Percentiles rank a stretch among this genome's conserved stretches.
phyloP scores from a whole-genome alignment of 164 flowering plant genomes.

The Tetrastigma voinierianum region DNA sequence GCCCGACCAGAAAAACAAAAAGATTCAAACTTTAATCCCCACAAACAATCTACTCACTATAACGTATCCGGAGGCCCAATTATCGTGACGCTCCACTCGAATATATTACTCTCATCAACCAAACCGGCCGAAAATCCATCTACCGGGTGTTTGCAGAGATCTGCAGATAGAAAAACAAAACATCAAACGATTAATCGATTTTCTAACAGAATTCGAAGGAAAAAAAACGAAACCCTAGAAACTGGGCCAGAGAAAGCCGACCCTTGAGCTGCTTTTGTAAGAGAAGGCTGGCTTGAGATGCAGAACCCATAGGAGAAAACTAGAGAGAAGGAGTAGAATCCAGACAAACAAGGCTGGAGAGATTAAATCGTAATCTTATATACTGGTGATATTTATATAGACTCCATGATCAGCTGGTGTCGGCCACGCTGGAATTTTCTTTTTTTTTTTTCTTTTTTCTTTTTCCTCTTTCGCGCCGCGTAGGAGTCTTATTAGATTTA shows the following conservation, averaged over 20 bases:
- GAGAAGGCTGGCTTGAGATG: slow-evolving; percentile 72
- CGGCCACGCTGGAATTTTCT: no score
- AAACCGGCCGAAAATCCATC: slow-evolving; percentile 83
- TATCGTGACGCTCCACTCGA: slow-evolving; percentile 78
- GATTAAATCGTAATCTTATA: no score
- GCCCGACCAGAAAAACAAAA: no score
- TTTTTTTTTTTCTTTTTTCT: no score
- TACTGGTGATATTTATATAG: no score
- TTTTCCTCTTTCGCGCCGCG: no score
- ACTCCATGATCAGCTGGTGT: no score
- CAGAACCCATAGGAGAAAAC: slow-evolving; percentile 26
- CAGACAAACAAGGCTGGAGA: slow-evolving; percentile 6
- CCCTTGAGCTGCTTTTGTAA: slow-evolving; percentile 80
- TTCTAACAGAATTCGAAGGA: not conserved
- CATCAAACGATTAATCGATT: not conserved
- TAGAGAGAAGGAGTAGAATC: slow-evolving; percentile 3
- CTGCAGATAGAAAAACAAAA: not conserved
- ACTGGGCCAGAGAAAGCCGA: slow-evolving; percentile 1
- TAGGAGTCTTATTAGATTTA: no score
- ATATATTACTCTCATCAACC: slow-evolving; percentile 60
- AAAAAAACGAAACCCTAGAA: not conserved
- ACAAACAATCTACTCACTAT: no score
- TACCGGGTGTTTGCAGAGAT: slow-evolving; percentile 58
- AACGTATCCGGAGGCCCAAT: slow-evolving; percentile 77
- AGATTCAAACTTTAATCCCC: no score